Evolutionary conservation across 2,329 filamentous ascomycete genomes (phyloP).

Genomic region (Fonsecaea erecta): DNA sequence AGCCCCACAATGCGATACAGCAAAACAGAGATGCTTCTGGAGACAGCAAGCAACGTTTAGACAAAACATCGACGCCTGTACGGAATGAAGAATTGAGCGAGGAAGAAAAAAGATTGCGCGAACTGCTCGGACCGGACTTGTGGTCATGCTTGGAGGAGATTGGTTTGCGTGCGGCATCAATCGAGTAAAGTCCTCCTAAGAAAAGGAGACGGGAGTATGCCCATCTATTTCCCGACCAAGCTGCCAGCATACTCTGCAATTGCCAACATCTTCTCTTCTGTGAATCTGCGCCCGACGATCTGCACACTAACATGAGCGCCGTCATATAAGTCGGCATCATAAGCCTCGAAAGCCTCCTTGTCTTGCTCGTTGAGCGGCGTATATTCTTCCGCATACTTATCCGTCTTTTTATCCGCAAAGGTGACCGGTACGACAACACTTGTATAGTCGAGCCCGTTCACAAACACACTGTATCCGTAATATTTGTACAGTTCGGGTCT

Average conservation of each 20-base stretch:
- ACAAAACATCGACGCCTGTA: neutral
- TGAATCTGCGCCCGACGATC: constrained; percentile 54
- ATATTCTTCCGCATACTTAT: constrained; percentile 45
- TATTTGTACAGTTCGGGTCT: constrained; percentile 47
- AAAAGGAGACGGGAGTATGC: no score
- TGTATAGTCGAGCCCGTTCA: constrained; percentile 50
- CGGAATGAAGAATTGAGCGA: constrained; percentile 22
- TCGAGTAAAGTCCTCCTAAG: constrained; percentile 17
- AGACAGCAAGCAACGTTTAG: constrained; percentile 1
- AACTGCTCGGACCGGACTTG: constrained; percentile 22
- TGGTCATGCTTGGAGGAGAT: constrained; percentile 26
- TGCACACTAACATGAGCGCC: constrained; percentile 56
- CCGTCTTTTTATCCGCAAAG: constrained; percentile 48
- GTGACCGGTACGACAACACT: constrained; percentile 54
- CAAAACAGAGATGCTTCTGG: neutral
- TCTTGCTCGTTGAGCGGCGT: constrained; percentile 52
- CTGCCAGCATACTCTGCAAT: constrained; percentile 49
- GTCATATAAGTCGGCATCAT: constrained; percentile 56
- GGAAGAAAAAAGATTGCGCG: constrained; percentile 17
- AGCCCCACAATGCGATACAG: neutral
- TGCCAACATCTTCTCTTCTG: constrained; percentile 58
- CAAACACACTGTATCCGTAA: constrained; percentile 45
- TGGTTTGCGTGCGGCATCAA: constrained; percentile 22
- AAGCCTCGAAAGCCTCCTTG: constrained; percentile 52
- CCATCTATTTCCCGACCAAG: constrained; percentile 29